Evolutionary conservation across 2,329 filamentous ascomycete genomes (phyloP).

Genomic region (Venturia asperata): DNA sequence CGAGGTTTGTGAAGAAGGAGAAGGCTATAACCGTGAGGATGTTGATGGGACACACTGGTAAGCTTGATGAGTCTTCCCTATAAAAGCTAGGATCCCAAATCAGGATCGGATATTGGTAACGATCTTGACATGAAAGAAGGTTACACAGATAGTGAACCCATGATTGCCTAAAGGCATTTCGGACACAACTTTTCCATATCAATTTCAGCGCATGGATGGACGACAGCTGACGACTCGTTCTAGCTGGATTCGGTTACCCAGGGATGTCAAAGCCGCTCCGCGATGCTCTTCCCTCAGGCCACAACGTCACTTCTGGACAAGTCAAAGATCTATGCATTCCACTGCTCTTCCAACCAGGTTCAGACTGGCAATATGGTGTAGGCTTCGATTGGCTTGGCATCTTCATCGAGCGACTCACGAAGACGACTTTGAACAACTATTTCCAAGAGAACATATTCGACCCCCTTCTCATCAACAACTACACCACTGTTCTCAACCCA

Average conservation of each 20-base stretch:
- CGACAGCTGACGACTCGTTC: no score
- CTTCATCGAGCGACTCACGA: slow-evolving; percentile 37
- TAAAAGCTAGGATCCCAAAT: no score
- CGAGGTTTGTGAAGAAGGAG: slow-evolving; percentile 17
- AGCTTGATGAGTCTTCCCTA: not conserved
- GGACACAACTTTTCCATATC: no score
- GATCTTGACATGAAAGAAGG: no score
- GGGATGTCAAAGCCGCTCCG: slow-evolving; percentile 47
- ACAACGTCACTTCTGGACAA: slow-evolving; percentile 13
- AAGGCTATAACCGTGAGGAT: slow-evolving; percentile 44
- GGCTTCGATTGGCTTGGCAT: slow-evolving; percentile 43
- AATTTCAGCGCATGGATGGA: no score
- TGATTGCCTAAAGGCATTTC: no score
- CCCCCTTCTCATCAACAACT: slow-evolving; percentile 17
- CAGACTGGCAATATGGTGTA: slow-evolving; percentile 17
- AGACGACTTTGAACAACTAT: slow-evolving; percentile 23
- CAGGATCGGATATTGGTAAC: no score
- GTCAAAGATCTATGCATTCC: not conserved
- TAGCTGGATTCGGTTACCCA: slow-evolving; percentile 46
- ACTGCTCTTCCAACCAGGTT: slow-evolving; percentile 17
- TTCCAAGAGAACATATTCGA: slow-evolving; percentile 18
- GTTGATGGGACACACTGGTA: slow-evolving; percentile 45
- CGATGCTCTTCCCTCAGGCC: slow-evolving; percentile 30
- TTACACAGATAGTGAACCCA: no score
- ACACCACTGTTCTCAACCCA: slow-evolving; percentile 3